Conservation (phyloP, 768 basidiomycete genomes). For the Exidia glandulosa region DNA sequence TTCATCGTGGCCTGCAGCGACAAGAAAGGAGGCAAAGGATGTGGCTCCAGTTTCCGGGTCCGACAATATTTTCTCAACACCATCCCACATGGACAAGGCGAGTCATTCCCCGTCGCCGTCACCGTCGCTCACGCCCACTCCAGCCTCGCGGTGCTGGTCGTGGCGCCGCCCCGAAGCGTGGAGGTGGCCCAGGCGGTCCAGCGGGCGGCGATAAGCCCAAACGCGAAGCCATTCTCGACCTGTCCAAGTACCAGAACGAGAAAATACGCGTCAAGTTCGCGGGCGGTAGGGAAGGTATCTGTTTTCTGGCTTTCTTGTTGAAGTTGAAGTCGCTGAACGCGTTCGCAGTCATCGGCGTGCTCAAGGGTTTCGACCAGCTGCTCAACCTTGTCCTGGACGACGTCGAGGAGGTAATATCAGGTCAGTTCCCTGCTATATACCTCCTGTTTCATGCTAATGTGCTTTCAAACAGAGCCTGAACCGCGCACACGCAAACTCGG, state of each 20-base stretch:
- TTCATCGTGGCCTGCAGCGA: constrained; percentile 51
- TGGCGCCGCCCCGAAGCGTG: constrained; percentile 30
- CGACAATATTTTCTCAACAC: neutral
- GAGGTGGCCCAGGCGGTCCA: constrained; percentile 40
- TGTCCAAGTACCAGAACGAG: constrained; percentile 88
- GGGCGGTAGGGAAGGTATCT: constrained; percentile 87
- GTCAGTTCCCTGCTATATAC: constrained; percentile 26
- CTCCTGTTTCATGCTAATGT: neutral
- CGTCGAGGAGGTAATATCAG: constrained; percentile 71
- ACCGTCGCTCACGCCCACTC: constrained; percentile 45
- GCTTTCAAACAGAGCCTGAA: constrained; percentile 43
- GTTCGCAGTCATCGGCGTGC: constrained; percentile 65
- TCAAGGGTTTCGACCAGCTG: constrained; percentile 95
- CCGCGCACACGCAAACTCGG: constrained; percentile 60
- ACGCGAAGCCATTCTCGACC: constrained; percentile 89
- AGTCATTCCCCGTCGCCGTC: constrained; percentile 18
- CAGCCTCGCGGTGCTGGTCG: constrained; percentile 31
- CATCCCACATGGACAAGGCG: neutral
- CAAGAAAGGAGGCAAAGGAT: constrained; percentile 10
- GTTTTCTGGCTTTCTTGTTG: constrained; percentile 1
- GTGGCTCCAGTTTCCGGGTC: constrained; percentile 13
- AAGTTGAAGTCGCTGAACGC: neutral
- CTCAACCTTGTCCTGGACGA: constrained; percentile 96
- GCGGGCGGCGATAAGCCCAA: constrained; percentile 62
- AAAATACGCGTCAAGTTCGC: constrained; percentile 93